Percentiles rank a stretch among this genome's conserved stretches.
Conservation (phyloP, 768 basidiomycete genomes). For the Piloderma croceum region DNA sequence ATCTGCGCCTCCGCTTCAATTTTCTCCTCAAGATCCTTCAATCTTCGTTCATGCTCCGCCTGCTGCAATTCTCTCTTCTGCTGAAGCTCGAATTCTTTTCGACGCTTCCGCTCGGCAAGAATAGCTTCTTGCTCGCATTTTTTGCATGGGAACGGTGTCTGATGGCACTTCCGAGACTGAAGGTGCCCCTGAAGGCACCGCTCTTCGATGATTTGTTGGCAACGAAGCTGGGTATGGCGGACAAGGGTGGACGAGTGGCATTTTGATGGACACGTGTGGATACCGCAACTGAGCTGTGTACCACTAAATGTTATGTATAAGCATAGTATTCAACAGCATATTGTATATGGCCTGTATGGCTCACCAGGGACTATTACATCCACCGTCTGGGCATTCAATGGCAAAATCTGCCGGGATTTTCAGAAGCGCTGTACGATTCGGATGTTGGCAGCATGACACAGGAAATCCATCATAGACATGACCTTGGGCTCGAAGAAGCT, state of each 20-base stretch:
- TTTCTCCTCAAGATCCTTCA: conserved; percentile 35
- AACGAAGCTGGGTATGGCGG: conserved; percentile 32
- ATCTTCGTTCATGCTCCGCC: conserved; percentile 26
- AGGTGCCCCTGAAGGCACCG: conserved; percentile 26
- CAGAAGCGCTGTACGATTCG: conserved; percentile 18
- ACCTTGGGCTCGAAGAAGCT: conserved; percentile 20
- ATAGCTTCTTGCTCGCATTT: conserved; percentile 34
- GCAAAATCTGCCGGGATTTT: conserved; percentile 29
- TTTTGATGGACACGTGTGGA: conserved; percentile 32
- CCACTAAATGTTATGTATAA: conserved; percentile 20
- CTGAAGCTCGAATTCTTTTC: conserved; percentile 30
- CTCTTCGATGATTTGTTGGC: conserved; percentile 17
- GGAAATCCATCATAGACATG: conserved; percentile 36
- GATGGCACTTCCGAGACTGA: conserved; percentile 28
- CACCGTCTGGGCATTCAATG: conserved; percentile 31
- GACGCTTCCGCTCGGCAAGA: conserved; percentile 30
- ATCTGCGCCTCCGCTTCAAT: conserved; percentile 25
- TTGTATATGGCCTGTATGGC: too few relatives aligned
- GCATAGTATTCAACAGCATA: too few relatives aligned
- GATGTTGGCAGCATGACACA: conserved; percentile 33
- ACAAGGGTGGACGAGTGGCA: conserved; percentile 36
- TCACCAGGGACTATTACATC: too few relatives aligned
- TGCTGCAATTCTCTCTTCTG: conserved; percentile 33
- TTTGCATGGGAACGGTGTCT: conserved; percentile 26
- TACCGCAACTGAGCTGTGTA: conserved; percentile 24